Percentiles rank a stretch among this genome's conserved stretches.
phyloP scores from a whole-genome alignment of 73 alveolate species.

The Paramecium bursaria region DNA sequence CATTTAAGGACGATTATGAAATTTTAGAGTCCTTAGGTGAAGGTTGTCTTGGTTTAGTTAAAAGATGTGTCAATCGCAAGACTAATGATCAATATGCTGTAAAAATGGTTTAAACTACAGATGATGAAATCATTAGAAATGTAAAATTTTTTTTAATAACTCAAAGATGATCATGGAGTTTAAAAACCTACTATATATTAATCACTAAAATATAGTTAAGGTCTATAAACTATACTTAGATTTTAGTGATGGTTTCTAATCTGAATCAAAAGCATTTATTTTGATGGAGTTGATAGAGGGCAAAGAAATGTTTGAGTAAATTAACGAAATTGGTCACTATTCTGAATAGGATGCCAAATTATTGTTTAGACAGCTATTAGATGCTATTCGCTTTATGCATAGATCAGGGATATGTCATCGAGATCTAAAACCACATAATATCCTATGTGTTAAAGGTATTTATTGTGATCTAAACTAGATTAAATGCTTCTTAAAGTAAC shows the following conservation, averaged over 20 bases:
- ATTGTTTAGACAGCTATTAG: constrained; percentile 33
- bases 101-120: constrained; percentile 61
- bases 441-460: constrained; percentile 61
- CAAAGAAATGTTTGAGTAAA: constrained; percentile 70
- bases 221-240: constrained; percentile 63
- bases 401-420: constrained; percentile 67
- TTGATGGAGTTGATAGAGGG: constrained; percentile 65
- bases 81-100: constrained; percentile 53
- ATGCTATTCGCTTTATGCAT: constrained; percentile 65
- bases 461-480: background rate
- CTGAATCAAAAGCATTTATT: constrained; percentile 48
- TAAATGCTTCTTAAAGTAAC: constrained; percentile 57
- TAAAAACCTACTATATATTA: constrained; percentile 25
- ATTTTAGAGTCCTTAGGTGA: constrained; percentile 68
- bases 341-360: constrained; percentile 65
- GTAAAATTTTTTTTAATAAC: background rate
- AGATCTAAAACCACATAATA: constrained; percentile 69
- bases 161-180: constrained; percentile 60
- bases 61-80: constrained; percentile 21
- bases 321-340: constrained; percentile 58
- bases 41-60: constrained; percentile 70
- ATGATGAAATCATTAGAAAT: constrained; percentile 67
- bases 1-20: constrained; percentile 58
- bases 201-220: constrained; percentile 69
- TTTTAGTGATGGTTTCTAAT: constrained; percentile 51